Evolutionary conservation across 2,329 filamentous ascomycete species (phyloP).

Genomic region (Aspergillus novoparasiticus): DNA sequence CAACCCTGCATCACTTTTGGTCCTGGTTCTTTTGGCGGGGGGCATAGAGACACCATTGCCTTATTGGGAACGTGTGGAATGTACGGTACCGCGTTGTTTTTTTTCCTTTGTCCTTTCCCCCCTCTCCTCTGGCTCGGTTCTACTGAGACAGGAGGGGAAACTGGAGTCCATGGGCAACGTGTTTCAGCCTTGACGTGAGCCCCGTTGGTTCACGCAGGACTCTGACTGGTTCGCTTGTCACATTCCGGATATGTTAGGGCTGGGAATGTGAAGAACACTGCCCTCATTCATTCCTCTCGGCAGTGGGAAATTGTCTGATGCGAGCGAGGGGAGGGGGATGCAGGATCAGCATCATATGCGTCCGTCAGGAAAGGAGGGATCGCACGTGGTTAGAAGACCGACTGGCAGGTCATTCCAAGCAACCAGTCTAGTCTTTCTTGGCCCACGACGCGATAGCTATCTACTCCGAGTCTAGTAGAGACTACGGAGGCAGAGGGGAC

Average conservation of each 20-base stretch:
- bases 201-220: not conserved
- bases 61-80: not conserved
- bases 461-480: no score
- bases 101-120: not conserved
- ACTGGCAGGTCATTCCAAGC: not conserved
- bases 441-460: not conserved
- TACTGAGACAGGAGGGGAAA: slow-evolving; percentile 19
- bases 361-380: not conserved
- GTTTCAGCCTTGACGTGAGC: slow-evolving; percentile 11
- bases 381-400: not conserved
- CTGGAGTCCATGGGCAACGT: not conserved
- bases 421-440: not conserved
- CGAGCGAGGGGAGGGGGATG: not conserved
- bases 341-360: no score
- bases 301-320: not conserved
- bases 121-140: not conserved
- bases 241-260: slow-evolving; percentile 3
- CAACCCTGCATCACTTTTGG: not conserved
- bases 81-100: not conserved
- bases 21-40: not conserved
- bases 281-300: not conserved
- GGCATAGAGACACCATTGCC: no score
- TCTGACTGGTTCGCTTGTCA: slow-evolving; percentile 1
- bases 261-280: not conserved
- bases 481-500: no score